Evolutionary conservation across 495 filamentous ascomycete genomes (phyloP).

Genomic region (Hyaloscypha finlandica): DNA sequence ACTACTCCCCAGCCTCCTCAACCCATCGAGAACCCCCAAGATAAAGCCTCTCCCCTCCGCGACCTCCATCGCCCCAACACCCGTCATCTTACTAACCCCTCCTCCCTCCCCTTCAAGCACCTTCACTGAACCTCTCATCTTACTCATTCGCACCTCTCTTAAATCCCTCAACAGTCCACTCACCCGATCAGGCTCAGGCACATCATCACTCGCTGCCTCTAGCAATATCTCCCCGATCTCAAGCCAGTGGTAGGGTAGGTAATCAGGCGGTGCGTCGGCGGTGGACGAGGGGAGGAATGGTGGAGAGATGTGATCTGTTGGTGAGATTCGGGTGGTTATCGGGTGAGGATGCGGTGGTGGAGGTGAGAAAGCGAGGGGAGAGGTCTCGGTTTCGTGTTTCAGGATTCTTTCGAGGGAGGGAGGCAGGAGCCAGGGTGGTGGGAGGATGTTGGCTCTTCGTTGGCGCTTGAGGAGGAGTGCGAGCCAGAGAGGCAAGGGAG

Average conservation of each 20-base stretch:
- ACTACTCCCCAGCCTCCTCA: constrained; percentile 66
- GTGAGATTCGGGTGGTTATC: constrained; percentile 4
- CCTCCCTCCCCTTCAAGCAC: constrained; percentile 73
- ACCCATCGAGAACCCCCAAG: constrained; percentile 79
- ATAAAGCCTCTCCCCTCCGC: constrained; percentile 85
- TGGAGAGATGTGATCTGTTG: constrained; percentile 42
- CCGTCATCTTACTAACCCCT: constrained; percentile 73
- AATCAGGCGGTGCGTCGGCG: constrained; percentile 57
- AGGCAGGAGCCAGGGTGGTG: constrained; percentile 84
- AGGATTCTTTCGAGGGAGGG: constrained; percentile 73
- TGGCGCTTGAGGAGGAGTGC: constrained; percentile 97
- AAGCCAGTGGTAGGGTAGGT: constrained; percentile 91
- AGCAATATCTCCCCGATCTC: constrained; percentile 85
- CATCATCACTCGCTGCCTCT: constrained; percentile 81
- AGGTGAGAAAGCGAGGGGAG: constrained; percentile 68
- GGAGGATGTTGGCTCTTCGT: constrained; percentile 87
- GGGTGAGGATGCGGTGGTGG: constrained; percentile 62
- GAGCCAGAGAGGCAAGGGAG: constrained; percentile 87
- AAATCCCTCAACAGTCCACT: constrained; percentile 77
- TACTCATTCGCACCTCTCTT: constrained; percentile 84
- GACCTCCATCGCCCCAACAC: constrained; percentile 89
- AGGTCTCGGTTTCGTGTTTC: constrained; percentile 70
- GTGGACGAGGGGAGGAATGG: constrained; percentile 66
- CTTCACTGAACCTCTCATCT: constrained; percentile 75
- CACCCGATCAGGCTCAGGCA: constrained; percentile 73